Base-by-base conservation (phyloP, 106 monocot genomes). In the Dendrobium nobile region DNA sequence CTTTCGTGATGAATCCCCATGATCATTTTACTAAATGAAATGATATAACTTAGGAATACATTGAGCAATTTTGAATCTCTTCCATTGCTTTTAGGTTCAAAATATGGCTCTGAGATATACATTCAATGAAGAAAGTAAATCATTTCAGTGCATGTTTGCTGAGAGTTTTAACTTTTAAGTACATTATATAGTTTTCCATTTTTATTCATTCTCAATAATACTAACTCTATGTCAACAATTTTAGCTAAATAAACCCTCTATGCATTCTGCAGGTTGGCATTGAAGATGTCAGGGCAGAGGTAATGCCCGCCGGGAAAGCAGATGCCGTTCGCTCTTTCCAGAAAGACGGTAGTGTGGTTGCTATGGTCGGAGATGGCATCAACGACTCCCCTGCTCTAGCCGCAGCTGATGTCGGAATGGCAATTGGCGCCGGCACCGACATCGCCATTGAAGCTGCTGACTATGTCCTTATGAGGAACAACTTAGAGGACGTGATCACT, bases 331-430 rank as follows among this genome's bases (percentile, higher is more conserved):
- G 78, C 1, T 85, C 88, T 1, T 83, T 94, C 7, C 97, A 98
- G 75, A 86, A 80, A 24, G 82, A 87, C 9, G 97, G 97, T 3
- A 78, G 84, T 10, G 67, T 87, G 8, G 97, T 98, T 3, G 97
- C 97, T 8, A 98, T 98, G 97, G 92, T 98, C 0, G 97, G 97
- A 1, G 97, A 98, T 20, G 97, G 97, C 41, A 98, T 98, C 75
- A 98, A 98, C 24, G 97, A 98, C 77, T 98, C 97, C 15, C 97
- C 97, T 1, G 97, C 97, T 13, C 87, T 98, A 1, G 97, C 87
- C 4, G 97, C 89, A 2, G 94, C 97, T 1, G 92, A 97, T 75
- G 89, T 97, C 0, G 96, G 96, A 19, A 97, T 97, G 89, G 96
- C 96, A 9, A 97, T 97, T 17, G 96, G 96, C 5, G 89, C 94